A percentile compares a stretch with the other conserved stretches of the same genome.
phyloP scores from a whole-genome alignment of 768 basidiomycete genomes.

The Auricularia auricula-judae region DNA sequence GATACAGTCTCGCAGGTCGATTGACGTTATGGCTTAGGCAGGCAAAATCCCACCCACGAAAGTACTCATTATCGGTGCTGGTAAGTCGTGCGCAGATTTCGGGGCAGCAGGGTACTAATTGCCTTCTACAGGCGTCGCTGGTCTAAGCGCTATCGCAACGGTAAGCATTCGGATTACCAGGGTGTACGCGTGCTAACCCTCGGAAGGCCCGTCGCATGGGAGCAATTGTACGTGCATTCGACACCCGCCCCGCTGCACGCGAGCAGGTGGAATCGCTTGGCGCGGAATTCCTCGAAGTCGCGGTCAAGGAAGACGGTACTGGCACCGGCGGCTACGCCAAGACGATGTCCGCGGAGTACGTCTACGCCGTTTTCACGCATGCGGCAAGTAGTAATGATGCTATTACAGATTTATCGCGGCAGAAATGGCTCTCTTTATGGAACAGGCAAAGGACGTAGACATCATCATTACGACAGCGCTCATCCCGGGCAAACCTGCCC shows the following conservation, averaged over 20 bases:
- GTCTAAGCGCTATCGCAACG: slow-evolving; percentile 79
- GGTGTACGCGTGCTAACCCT: slow-evolving; percentile 14
- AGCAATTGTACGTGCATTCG: slow-evolving; percentile 82
- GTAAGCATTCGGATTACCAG: slow-evolving; percentile 24
- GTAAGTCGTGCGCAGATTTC: not conserved
- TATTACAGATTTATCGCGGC: slow-evolving; percentile 15
- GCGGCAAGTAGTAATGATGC: too few relatives aligned
- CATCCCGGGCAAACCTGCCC: slow-evolving; percentile 80
- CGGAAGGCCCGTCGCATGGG: slow-evolving; percentile 52
- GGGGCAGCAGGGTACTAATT: too few relatives aligned
- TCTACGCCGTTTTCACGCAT: slow-evolving; percentile 48
- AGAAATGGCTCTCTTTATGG: slow-evolving; percentile 44
- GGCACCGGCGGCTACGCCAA: slow-evolving; percentile 83
- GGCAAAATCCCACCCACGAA: slow-evolving; percentile 6
- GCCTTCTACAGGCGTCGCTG: slow-evolving; percentile 62
- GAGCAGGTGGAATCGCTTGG: slow-evolving; percentile 88
- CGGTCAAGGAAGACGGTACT: slow-evolving; percentile 69
- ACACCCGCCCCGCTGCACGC: slow-evolving; percentile 72
- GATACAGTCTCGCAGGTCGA: not conserved
- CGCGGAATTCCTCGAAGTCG: slow-evolving; percentile 81
- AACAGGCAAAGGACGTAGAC: slow-evolving; percentile 82
- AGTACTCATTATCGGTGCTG: not conserved
- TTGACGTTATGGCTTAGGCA: not conserved
- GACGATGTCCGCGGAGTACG: slow-evolving; percentile 83
- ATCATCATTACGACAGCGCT: slow-evolving; percentile 82